phyloP scores from a whole-genome alignment of 495 filamentous ascomycete genomes.

The Xanthoparmelia taractica region DNA sequence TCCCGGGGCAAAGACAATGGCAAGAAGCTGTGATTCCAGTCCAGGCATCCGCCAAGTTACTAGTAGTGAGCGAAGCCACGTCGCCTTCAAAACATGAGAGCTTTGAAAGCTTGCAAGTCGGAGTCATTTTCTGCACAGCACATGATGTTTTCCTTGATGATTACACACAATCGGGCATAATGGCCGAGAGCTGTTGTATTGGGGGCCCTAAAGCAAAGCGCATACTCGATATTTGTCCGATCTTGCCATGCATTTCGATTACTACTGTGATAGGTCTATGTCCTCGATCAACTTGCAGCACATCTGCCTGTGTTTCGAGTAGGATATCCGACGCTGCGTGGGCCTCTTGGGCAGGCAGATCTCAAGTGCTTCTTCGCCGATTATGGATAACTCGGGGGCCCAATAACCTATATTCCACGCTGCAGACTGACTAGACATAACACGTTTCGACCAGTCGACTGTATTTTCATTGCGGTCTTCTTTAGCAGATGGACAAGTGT shows the following conservation, averaged over 20 bases:
- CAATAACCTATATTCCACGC: not conserved
- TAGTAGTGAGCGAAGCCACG: not conserved
- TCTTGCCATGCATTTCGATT: not conserved
- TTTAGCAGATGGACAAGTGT: not conserved
- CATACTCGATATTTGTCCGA: not conserved
- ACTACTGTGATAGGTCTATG: not conserved
- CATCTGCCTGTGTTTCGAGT: not conserved
- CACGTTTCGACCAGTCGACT: not conserved
- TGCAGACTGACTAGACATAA: not conserved
- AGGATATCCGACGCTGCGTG: not conserved
- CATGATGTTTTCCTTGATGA: not conserved
- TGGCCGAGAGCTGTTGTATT: not conserved
- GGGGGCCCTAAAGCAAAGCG: not conserved
- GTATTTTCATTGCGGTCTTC: not conserved
- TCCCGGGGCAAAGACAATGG: not conserved
- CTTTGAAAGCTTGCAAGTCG: not conserved
- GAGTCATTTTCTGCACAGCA: not conserved
- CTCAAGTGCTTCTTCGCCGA: not conserved
- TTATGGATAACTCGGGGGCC: not conserved
- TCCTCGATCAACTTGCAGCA: not conserved
- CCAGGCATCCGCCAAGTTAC: not conserved
- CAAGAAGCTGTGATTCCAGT: not conserved
- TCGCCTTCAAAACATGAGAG: not conserved
- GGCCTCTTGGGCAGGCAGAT: not conserved
- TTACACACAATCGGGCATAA: not conserved